phyloP scores from a whole-genome alignment of 139 green algal genomes.

The Picochlorum sp. region DNA sequence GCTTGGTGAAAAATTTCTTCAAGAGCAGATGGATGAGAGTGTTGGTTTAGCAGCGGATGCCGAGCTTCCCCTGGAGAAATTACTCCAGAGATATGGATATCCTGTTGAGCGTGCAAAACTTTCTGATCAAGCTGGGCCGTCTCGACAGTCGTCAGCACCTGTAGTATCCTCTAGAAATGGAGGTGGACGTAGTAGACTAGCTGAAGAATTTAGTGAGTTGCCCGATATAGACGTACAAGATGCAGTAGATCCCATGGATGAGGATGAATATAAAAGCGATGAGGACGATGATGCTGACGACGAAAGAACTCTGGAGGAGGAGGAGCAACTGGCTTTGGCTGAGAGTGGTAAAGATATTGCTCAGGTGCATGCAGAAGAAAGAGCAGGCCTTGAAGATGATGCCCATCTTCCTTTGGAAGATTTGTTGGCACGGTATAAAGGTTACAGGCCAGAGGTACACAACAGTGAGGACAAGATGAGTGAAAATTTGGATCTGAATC shows the following conservation, averaged over 20 bases:
- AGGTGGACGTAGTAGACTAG: background rate
- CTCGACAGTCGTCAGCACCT: constrained; percentile 2
- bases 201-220: constrained; percentile 6
- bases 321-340: constrained; percentile 45
- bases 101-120: background rate
- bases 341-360: constrained; percentile 23
- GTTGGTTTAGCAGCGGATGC: constrained; percentile 63
- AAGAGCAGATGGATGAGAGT: constrained; percentile 44
- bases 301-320: constrained; percentile 60
- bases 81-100: constrained; percentile 65
- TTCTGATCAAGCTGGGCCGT: constrained; percentile 4
- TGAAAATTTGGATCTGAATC: background rate
- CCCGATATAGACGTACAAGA: background rate
- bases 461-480: background rate
- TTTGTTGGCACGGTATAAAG: constrained; percentile 47
- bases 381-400: constrained; percentile 64
- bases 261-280: background rate
- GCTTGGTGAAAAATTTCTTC: constrained; percentile 21
- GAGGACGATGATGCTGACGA: constrained; percentile 16
- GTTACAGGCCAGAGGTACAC: constrained; percentile 8
- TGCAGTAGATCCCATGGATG: background rate
- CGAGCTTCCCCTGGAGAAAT: constrained; percentile 77
- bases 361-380: constrained; percentile 33
- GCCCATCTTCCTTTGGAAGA: constrained; percentile 79
- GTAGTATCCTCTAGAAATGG: background rate